Conservation (phyloP, 208 protist species). For the Trichomonas gallinae region DNA sequence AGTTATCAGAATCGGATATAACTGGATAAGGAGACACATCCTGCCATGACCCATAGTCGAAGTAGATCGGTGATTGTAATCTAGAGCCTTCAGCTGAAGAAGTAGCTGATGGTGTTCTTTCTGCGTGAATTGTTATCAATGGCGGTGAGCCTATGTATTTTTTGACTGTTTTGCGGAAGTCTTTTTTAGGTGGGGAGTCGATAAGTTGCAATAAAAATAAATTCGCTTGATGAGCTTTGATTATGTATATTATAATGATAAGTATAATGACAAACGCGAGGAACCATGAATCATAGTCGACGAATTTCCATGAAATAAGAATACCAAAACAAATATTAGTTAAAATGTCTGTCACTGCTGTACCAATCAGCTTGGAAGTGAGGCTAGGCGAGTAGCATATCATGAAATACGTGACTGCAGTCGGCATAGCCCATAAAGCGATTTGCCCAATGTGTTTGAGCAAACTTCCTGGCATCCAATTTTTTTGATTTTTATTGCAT, state of each 20-base stretch:
- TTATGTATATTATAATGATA: not conserved
- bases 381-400: not conserved
- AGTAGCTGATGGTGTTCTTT: not conserved
- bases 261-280: not conserved
- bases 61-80: not conserved
- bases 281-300: not conserved
- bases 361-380: not conserved
- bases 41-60: not conserved
- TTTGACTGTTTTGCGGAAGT: not conserved
- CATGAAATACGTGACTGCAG: not conserved
- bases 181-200: not conserved
- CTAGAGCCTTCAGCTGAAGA: not conserved
- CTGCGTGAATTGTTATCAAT: not conserved
- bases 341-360: not conserved
- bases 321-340: not conserved
- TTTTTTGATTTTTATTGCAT: too few relatives aligned
- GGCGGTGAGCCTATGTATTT: not conserved
- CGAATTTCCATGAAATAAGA: not conserved
- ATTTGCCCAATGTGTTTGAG: not conserved
- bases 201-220: not conserved
- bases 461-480: not conserved
- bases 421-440: not conserved
- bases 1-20: not conserved
- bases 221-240: not conserved
- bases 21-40: not conserved